Conservation (phyloP, 1,284 basidiomycete species). For the Erythrobasidium hasegawianum region DNA sequence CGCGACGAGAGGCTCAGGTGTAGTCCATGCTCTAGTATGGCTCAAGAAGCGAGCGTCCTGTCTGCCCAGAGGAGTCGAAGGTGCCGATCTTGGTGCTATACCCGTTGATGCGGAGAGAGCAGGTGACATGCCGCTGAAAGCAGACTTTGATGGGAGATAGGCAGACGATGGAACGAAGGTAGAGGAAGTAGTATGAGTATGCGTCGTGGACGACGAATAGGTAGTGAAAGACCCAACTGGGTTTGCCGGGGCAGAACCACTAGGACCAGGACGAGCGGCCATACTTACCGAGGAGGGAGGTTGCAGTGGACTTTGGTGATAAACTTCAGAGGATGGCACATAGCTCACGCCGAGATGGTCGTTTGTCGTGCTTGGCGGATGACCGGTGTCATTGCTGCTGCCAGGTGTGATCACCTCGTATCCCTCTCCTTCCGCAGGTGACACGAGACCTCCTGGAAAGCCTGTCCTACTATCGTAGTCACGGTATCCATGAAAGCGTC, state of each 20-base stretch:
- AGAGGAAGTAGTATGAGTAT: background rate
- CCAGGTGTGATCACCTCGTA: background rate
- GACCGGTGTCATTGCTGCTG: no score
- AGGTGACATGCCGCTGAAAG: constrained; percentile 10
- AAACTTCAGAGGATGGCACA: background rate
- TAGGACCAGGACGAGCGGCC: background rate
- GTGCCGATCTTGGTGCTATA: constrained; percentile 17
- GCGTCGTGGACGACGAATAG: background rate
- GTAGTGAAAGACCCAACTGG: background rate
- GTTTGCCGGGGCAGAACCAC: background rate
- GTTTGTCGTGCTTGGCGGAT: background rate
- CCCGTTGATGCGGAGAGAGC: background rate
- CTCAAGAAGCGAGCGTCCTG: constrained; percentile 29
- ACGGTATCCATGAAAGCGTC: background rate
- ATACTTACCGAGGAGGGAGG: background rate
- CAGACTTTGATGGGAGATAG: constrained; percentile 9
- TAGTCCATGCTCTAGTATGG: constrained; percentile 8
- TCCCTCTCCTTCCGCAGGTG: background rate
- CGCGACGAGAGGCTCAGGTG: background rate
- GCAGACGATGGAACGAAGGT: constrained; percentile 20
- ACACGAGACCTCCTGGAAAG: background rate
- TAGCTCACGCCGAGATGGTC: background rate
- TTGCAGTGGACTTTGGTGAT: background rate
- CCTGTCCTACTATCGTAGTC: background rate
- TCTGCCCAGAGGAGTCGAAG: constrained; percentile 25